Conservation (phyloP, 495 filamentous ascomycete genomes). For the Penicillium verhagenii region DNA sequence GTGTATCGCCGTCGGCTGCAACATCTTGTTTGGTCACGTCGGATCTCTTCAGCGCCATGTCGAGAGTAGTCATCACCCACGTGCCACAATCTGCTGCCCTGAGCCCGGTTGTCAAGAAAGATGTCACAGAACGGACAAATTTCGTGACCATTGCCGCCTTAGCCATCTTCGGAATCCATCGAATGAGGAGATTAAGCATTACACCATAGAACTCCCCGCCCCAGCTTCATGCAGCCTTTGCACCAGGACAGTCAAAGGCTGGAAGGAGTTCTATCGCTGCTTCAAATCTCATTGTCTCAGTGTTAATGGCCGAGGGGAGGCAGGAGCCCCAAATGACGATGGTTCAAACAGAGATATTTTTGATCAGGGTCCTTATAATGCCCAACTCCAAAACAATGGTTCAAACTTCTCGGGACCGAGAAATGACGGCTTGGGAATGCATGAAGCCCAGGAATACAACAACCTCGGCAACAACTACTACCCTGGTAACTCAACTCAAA, state of each 20-base stretch:
- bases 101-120: not conserved
- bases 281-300: not conserved
- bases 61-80: not conserved
- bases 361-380: too few relatives aligned
- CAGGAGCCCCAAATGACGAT: not conserved
- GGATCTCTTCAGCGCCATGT: not conserved
- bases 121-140: not conserved
- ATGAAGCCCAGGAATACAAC: not conserved
- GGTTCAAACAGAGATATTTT: not conserved
- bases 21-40: not conserved
- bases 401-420: not conserved
- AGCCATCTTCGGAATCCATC: not conserved
- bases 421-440: not conserved
- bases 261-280: not conserved
- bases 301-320: not conserved
- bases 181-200: not conserved
- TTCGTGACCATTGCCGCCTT: not conserved
- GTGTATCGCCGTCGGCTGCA: not conserved
- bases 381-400: not conserved
- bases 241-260: not conserved
- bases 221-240: not conserved
- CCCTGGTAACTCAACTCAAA: not conserved
- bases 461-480: not conserved
- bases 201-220: not conserved
- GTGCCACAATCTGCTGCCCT: not conserved